Evolutionary conservation across 2,329 filamentous ascomycete species (phyloP), one percentile per base, ranked within the genome.

Genomic region (Penicillium sp.): DNA sequence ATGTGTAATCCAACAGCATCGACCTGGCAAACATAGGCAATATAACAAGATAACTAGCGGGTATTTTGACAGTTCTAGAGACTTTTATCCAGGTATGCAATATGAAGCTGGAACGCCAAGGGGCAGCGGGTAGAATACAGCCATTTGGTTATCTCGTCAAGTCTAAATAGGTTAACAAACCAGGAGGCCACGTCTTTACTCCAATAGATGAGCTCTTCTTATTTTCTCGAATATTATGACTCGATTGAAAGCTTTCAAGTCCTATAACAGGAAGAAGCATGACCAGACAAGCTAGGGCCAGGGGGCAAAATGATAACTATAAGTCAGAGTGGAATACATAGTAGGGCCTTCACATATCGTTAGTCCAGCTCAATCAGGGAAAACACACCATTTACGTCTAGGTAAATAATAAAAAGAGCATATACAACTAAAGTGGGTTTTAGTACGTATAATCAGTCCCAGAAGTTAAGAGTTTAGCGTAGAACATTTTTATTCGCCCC

Each of bases 81-180:
- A 49, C 46, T 40, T n/a, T 49, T 25, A 30, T 40, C 36, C 33
- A 17, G 37, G 47, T 41, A 36, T 50, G 26, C 17, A 33, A 22
- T 41, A 50, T 50, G 28, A 42, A 50, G 17, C 37, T 10, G 8
- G 28, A 30, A 30, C 14, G 11, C 47, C 5, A 19, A 42, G 38
- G 47, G 28, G 37, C 30, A 50, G 37, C 45, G 48, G 37, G 22
- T 46, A 58, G 53, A 53, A 58, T 46, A 33, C 46, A 56, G 50
- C 59, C 58, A 49, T 54, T 43, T 42, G 44, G 45, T 45, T 49
- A 44, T 58, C 57, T 56, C 55, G 57, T 60, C 28, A 50, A 50
- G 57, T 45, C 50, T 41, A 16, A 31, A 37, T 26, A 50, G 41
- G 17, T 45, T 16, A 38, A 31, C 33, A n/a, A 38, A 37, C n/a